Percentiles rank a stretch among this genome's conserved stretches.
These are phyloP conservation scores for Cubamyces sp. DNA, from an alignment of 768 basidiomycete genomes.

Conservation along the genomic window DNA sequence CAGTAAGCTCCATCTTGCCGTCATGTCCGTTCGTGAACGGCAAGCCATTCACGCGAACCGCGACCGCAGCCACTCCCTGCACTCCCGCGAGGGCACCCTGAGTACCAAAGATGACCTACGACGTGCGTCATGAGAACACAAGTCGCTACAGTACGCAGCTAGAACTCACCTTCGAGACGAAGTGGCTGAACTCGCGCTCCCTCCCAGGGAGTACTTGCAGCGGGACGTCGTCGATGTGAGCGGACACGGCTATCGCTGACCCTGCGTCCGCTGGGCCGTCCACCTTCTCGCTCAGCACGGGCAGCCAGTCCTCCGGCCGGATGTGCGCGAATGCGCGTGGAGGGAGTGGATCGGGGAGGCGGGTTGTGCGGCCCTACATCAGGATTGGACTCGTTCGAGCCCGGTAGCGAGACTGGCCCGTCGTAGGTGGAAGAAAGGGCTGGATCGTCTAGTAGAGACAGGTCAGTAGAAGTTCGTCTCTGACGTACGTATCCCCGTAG, in stretches of 20 bases:
- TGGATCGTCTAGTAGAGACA: no score
- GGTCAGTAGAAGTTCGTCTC: no score
- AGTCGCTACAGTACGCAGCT: not conserved
- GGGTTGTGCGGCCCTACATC: constrained; percentile 12
- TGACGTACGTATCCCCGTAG: no score
- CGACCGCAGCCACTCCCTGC: constrained; percentile 63
- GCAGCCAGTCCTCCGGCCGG: constrained; percentile 70
- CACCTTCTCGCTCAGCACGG: constrained; percentile 46
- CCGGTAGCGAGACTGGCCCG: constrained; percentile 56
- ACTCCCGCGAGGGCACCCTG: constrained; percentile 73
- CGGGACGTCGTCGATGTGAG: constrained; percentile 73
- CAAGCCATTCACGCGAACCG: constrained; percentile 61
- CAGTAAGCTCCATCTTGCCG: constrained; percentile 60
- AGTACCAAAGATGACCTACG: constrained; percentile 68
- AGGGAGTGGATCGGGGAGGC: constrained; percentile 69
- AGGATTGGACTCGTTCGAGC: constrained; percentile 11
- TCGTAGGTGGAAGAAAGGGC: no score
- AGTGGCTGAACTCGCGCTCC: constrained; percentile 73
- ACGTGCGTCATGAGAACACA: constrained; percentile 6
- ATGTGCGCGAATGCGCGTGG: constrained; percentile 77
- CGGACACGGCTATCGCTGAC: constrained; percentile 59
- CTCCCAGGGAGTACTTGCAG: constrained; percentile 79
- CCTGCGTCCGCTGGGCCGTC: constrained; percentile 50
- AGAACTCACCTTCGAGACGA: constrained; percentile 68
- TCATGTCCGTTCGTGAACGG: constrained; percentile 49